Evolutionary conservation across 1,284 basidiomycete genomes (phyloP).

Genomic region (Pseudozyma sp.): DNA sequence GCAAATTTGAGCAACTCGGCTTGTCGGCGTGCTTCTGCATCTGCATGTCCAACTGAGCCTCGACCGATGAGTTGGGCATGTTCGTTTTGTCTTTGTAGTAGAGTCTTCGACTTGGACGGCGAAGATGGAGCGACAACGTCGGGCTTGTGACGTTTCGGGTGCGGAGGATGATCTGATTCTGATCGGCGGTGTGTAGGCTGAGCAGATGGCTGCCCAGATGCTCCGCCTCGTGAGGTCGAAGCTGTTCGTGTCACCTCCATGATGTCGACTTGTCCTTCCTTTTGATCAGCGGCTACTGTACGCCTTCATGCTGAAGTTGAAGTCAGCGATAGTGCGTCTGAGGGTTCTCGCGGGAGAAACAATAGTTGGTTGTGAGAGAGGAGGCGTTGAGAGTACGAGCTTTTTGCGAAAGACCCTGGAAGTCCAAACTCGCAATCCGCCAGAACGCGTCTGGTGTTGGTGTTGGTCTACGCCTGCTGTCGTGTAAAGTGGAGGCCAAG

Average conservation of each 20-base stretch:
- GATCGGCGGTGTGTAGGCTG: background rate
- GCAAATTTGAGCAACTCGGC: conserved; percentile 31
- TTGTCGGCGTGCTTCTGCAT: conserved; percentile 20
- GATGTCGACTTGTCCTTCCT: no score
- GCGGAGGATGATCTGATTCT: background rate
- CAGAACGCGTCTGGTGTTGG: conserved; percentile 8
- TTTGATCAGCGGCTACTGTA: no score
- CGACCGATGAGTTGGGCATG: conserved; percentile 2
- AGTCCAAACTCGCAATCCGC: background rate
- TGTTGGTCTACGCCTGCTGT: conserved; percentile 2
- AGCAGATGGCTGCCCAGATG: background rate
- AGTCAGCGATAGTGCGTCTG: background rate
- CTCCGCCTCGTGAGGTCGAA: conserved; percentile 11
- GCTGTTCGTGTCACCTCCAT: conserved; percentile 6
- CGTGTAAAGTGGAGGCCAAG: conserved; percentile 30
- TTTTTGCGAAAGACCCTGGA: background rate
- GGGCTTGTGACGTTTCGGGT: conserved; percentile 14
- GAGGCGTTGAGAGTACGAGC: background rate
- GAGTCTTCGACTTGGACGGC: conserved; percentile 17
- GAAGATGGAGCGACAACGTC: conserved; percentile 30
- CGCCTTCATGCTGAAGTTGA: background rate
- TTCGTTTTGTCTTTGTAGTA: conserved; percentile 1
- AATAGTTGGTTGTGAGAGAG: background rate
- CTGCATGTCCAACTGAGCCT: conserved; percentile 3
- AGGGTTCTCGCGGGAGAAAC: no score